phyloP scores from a whole-genome alignment of 1,284 basidiomycete genomes.

The Trametes polyzona region DNA sequence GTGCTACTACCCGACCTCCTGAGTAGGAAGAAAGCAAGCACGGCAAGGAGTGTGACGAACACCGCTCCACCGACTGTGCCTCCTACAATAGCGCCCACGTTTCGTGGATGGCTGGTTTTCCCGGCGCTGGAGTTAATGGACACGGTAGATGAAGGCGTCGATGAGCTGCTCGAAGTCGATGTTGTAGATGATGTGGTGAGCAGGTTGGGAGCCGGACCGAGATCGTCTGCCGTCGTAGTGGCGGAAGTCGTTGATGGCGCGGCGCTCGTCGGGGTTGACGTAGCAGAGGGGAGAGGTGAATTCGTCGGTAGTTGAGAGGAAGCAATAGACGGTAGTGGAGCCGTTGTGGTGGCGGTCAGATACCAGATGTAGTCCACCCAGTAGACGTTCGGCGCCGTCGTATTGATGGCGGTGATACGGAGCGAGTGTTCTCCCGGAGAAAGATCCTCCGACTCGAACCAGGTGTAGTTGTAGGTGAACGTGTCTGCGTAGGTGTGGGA shows the following conservation, averaged over 20 bases:
- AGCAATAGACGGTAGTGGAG: background rate
- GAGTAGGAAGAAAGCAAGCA: background rate
- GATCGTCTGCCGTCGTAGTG: too few species aligned
- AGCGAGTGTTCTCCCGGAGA: background rate
- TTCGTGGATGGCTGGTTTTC: background rate
- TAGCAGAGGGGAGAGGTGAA: background rate
- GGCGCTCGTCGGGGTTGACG: background rate
- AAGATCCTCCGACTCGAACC: slow-evolving; percentile 10
- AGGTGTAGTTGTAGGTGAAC: background rate
- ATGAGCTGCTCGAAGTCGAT: too few species aligned
- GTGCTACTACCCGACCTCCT: too few species aligned
- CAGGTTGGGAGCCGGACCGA: background rate
- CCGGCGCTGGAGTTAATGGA: too few species aligned
- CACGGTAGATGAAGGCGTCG: too few species aligned
- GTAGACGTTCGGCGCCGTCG: background rate
- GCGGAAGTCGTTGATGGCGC: too few species aligned
- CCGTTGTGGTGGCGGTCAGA: background rate
- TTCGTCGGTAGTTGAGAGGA: background rate
- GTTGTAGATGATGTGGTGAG: background rate
- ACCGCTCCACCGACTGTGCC: background rate
- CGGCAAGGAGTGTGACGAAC: background rate
- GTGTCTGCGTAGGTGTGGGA: background rate
- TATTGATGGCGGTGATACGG: slow-evolving; percentile 1
- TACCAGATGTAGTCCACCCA: slow-evolving; percentile 3
- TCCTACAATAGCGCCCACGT: background rate